Base-by-base conservation (phyloP, 495 filamentous ascomycete genomes). In the Tuber magnatum region DNA sequence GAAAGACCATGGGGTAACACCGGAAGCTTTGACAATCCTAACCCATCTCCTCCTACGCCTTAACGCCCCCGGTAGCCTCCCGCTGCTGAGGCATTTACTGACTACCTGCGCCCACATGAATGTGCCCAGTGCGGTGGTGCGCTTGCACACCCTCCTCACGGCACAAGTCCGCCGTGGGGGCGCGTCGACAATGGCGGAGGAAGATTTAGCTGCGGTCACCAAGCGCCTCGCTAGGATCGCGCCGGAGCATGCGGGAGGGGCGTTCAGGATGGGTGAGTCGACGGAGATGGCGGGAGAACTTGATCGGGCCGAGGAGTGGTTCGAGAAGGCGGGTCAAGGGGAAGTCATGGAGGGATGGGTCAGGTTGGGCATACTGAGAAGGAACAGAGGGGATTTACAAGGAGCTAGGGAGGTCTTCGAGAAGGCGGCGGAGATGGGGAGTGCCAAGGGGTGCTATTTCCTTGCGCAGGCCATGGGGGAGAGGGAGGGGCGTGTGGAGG, bases 261-360 rank as follows among this genome's bases (percentile, higher is more conserved):
- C 93, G 70, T 88, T 89, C 32, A 88, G 88, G 82, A 86, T 92
- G 76, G 77, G 93, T 51, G 88, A 90, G 82, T 84, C 92, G 72
- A 84, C 91, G 68, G 88, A 87, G 81, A 88, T 90, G 80, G 85
- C 89, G 91, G 72, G 88, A 89, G 10, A 90, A 88, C 84, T 88
- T 92, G 79, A 86, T 74, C 91, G 92, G 84, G 91, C 91, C 83
- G 89, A 88, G 85, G 87, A 90, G 83, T 84, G 85, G 80, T 93
- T 92, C 85, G 86, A 90, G 76, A 90, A 86, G 78, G 91, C 92
- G 84, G 83, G 85, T 56, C 82, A 85, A 70, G 84, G 85, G 73
- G 83, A 80, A 80, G 86, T 89, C 87, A 87, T 86, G 86, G 79
- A 86, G 84, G 84, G 76, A 7, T 79, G 77, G 77, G 70, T 69